Evolutionary conservation across 768 basidiomycete species (phyloP), one percentile per base, ranked within the genome.

Genomic region (Phaeotremella fagi): DNA sequence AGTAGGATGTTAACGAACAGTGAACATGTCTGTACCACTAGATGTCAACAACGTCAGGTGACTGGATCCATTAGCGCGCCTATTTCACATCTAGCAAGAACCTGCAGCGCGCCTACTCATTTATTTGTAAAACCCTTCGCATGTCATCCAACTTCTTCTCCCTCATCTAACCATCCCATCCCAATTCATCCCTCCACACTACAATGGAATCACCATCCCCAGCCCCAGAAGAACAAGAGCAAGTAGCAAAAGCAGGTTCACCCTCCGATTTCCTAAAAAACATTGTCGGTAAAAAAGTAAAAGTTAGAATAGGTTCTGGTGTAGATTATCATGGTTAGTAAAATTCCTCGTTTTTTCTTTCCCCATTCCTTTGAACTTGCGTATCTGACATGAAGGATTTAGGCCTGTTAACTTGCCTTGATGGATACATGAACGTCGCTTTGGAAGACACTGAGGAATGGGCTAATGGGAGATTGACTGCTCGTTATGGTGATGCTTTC

Each of bases 381-480:
- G n/a, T n/a, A n/a, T n/a, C 9, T 35, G 33, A 35, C n/a, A 9
- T 9, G 9, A 35, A 35, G 11, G 35, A 29, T 11, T 4, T 55
- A 98, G 94, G 94, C 18, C 80, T 91, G 2, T 77, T 99, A 14
- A 92, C 90, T 2, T 98, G 95, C 68, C 80, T 98, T 22, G 95
- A 98, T 75, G 92, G 92, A 0, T 98, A 95, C 75, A 98, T 99
- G 95, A 98, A 98, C 76, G 94, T 98, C 45, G 95, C 90, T 14
- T 77, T 98, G 29, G 95, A 99, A 76, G 88, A 95, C 74, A 95
- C 92, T 2, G 90, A 95, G 76, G 95, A 99, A 75, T 84, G 91
- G 73, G 88, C 92, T 9, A 85, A 87, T 58, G 91, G 91, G 3
- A 65, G 75, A n/a, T 80, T 87, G 44, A 92, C 88, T 28, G 94